Evolutionary conservation across 441 rosid genomes (phyloP).

Genomic region (Jatropha podagrica): DNA sequence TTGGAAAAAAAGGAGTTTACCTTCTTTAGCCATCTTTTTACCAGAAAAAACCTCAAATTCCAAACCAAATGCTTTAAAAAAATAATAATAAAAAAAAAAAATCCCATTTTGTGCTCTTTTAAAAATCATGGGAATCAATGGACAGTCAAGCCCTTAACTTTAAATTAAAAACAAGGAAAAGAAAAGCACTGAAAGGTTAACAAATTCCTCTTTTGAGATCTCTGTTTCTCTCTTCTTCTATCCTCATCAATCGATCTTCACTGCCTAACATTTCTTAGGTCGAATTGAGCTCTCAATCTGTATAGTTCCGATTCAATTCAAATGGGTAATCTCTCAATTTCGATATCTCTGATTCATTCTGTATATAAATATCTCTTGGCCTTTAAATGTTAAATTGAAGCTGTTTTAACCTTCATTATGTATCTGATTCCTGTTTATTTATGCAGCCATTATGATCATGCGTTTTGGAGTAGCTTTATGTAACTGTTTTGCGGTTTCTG

Average conservation of each 20-base stretch:
- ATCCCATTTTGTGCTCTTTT: neutral
- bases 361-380: neutral
- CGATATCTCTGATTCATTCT: constrained; percentile 6
- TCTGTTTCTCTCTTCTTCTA: neutral
- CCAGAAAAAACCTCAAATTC: neutral
- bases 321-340: constrained; percentile 33
- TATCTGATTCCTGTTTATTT: neutral
- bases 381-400: neutral
- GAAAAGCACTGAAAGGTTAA: constrained; percentile 8
- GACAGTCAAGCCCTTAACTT: constrained; percentile 36
- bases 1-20: neutral
- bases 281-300: constrained; percentile 15
- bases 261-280: constrained; percentile 2
- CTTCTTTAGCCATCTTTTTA: neutral
- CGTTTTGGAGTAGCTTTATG: constrained; percentile 1
- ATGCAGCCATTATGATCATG: neutral
- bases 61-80: too few species aligned
- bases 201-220: constrained; percentile 23
- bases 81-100: too few species aligned
- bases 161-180: neutral
- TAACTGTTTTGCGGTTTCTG: constrained; percentile 14
- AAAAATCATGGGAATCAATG: neutral
- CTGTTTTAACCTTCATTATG: neutral
- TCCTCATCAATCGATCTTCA: constrained; percentile 23
- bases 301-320: constrained; percentile 14